phyloP scores from a whole-genome alignment of 495 filamentous ascomycete genomes.

The Neurospora sp. region DNA sequence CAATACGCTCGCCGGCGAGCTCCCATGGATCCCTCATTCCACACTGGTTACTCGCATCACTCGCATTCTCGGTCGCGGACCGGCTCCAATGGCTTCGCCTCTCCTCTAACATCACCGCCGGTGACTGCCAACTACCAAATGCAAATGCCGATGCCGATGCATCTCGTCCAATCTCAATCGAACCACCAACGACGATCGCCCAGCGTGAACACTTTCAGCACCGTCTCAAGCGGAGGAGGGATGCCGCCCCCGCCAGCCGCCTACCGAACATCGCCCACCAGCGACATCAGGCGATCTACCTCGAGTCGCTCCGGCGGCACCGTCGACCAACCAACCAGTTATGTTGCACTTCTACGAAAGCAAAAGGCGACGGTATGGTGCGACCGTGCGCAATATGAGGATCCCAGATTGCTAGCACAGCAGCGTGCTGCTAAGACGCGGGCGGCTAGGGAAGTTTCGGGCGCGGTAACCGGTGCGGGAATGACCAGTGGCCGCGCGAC shows the following conservation, averaged over 20 bases:
- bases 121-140: slow-evolving; percentile 5
- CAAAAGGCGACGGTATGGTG: slow-evolving; percentile 99
- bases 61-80: background rate
- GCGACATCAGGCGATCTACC: slow-evolving; percentile 60
- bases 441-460: slow-evolving; percentile 69
- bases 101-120: slow-evolving; percentile 2
- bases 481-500: slow-evolving; percentile 42
- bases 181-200: slow-evolving; percentile 52
- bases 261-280: slow-evolving; percentile 40
- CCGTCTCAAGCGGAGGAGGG: slow-evolving; percentile 42
- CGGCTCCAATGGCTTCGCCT: slow-evolving; percentile 1
- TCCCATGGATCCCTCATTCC: slow-evolving; percentile 26
- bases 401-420: slow-evolving; percentile 69
- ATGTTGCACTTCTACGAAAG: slow-evolving; percentile 87
- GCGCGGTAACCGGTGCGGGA: slow-evolving; percentile 12
- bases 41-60: slow-evolving; percentile 31
- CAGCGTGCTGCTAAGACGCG: slow-evolving; percentile 75
- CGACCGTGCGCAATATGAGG: slow-evolving; percentile 86
- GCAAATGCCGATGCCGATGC: slow-evolving; percentile 4
- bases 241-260: slow-evolving; percentile 29
- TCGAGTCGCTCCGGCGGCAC: slow-evolving; percentile 61
- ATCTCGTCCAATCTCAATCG: slow-evolving; percentile 27
- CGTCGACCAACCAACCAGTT: slow-evolving; percentile 53
- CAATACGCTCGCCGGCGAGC: slow-evolving; percentile 21
- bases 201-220: slow-evolving; percentile 68